Evolutionary conservation across 352 stramenopile genomes (phyloP), one percentile per base, ranked within the genome.

Genomic region (Globisporangium mamillatum): DNA sequence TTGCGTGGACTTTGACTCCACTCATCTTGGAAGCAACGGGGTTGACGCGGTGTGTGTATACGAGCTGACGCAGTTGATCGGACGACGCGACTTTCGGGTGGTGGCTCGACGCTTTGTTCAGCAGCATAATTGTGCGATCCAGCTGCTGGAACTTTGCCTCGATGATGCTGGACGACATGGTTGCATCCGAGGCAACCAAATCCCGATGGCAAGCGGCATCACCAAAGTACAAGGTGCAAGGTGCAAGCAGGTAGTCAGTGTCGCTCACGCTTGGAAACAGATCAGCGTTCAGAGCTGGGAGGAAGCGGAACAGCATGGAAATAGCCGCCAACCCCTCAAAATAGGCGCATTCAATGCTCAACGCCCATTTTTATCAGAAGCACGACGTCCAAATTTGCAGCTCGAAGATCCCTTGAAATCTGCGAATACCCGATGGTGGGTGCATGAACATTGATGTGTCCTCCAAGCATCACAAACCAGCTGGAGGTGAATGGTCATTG

Each of bases 121-220:
- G 61, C 50, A 79, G 61, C 44, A 77, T 79, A 55, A 87, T 89
- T 6, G 76, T 81, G 27, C 70, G 72, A 25, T 91, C 82, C 34
- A 91, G 63, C 25, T 76, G 71, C 64, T 84, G 79, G 67, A 89
- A 91, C 64, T 89, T 89, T 50, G 79, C 79, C 64, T 91, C 82
- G 44, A 91, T 84, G 55, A 89, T 78, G 53, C 76, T 81, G 9
- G 74, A 86, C 24, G 82, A 91, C 82, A 91, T 89, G 55, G 16
- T 14, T 24, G 62, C 32, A n/a, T 25, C 16, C 24, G 10, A 36
- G 29, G 24, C 6, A 18, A 18, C 53, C 10, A 36, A 36, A 0
- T 36, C 32, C 32, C 32, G 32, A 36, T 36, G 6, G 32, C 32
- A 36, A 36, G 24, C 12, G 24, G 53, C 27, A 25, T 20, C 53